phyloP scores from a whole-genome alignment of 192 early-diverging fungal genomes.

The Globomyces pollinis-pini region DNA sequence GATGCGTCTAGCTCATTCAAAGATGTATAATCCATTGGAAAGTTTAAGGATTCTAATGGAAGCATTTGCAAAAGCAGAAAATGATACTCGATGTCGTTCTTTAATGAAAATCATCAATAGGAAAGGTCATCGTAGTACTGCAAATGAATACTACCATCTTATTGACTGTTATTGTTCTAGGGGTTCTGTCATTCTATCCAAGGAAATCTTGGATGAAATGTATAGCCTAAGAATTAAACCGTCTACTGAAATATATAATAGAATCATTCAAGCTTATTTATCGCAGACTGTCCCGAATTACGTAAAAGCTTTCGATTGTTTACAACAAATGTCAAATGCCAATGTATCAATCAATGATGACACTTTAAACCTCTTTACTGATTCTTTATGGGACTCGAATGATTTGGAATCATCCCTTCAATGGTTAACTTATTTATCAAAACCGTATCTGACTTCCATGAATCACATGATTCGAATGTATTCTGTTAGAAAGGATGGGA shows the following conservation, averaged over 20 bases:
- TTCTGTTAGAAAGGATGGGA: background rate
- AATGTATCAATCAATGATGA: background rate
- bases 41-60: background rate
- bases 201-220: conserved; percentile 1
- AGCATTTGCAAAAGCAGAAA: background rate
- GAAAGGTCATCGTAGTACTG: background rate
- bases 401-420: background rate
- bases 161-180: background rate
- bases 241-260: background rate
- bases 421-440: background rate
- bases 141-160: background rate
- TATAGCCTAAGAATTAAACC: background rate
- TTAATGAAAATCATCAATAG: background rate
- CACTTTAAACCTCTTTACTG: background rate
- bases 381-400: background rate
- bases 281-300: background rate
- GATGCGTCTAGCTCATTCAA: background rate
- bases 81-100: background rate
- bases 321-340: background rate
- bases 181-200: background rate
- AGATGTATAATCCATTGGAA: background rate
- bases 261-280: background rate
- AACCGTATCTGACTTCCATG: background rate
- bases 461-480: background rate
- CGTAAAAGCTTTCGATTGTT: background rate